Base-by-base conservation (phyloP, 2,329 filamentous ascomycete genomes). In the Trichoderma lentiforme region DNA sequence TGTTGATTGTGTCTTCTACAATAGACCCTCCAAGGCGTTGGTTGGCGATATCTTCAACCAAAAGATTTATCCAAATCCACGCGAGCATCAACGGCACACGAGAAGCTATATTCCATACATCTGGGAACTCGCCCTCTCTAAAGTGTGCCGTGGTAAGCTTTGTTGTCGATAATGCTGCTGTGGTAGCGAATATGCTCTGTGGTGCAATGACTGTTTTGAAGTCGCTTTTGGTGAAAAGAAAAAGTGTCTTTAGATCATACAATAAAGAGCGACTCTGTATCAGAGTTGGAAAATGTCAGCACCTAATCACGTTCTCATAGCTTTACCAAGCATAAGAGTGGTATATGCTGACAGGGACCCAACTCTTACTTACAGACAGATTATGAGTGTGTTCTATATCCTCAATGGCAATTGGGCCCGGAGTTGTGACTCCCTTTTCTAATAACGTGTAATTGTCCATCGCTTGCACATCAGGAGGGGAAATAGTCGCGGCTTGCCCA, bases 201-300 rank as follows among this genome's bases (percentile, higher is more conserved):
- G 79, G 80, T 0, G 77, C 18, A 14, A 80, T 74, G 21, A 81
- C 77, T 9, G 79, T 81, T 36, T 79, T 79, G 76, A 80, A 77
- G 43, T 81, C 78, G 65, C 78, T 79, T 63, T 76, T 79, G 0
- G 79, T 80, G 30, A 81, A 81, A 0, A 79, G 75, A 30, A 75
- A 78, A 1, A 77, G 65, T 0, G 77, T 78, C 28, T 76, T 73
- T 1, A 77, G 57, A 34, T 78, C 74, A 32, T 61, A 73, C 2
- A 64, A 12, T 11, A 30, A 21, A 11, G 34, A 32, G n/a, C 56
- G 66, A 26, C 21, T 69, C 66, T 69, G 26, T 34, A 53, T 7
- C 21, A 21, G 24, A 8, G 58, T 32, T 51, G n/a, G 6, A 36
- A 12, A 61, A 3, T 6, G 39, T 69, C 36, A 70, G 58, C 58